Evolutionary conservation across 2,329 filamentous ascomycete genomes (phyloP), one percentile per base, ranked within the genome.

Genomic region (Colletotrichum zoysiae): DNA sequence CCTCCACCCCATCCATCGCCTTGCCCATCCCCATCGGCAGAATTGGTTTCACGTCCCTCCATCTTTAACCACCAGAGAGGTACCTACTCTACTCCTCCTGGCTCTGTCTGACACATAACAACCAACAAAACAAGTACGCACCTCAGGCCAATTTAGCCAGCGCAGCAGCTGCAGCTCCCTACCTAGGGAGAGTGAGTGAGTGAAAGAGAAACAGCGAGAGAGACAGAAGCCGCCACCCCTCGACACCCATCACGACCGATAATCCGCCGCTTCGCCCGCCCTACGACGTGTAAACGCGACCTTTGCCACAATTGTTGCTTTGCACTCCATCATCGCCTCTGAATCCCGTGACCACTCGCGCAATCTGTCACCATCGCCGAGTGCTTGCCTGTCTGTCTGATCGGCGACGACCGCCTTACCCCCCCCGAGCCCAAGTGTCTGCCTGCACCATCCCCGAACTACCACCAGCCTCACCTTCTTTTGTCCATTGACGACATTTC

Each of bases 231-330:
- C 48, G 65, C 65, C 48, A 58, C 65, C 55, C 55, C 55, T 64
- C 69, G 53, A 71, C 69, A n/a, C n/a, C n/a, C n/a, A 71, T 64
- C 65, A 69, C 69, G 51, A 69, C 65, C 65, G 53, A 71, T 59
- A 55, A 53, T 62, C 46, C 40, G 44, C 65, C 55, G 23, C 30
- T 30, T 30, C 30, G 30, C 46, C 53, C 30, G 30, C 46, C 53
- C 42, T 59, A 42, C 65, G n/a, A 55, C 69, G 46, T 57, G 46
- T 57, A 40, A 51, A 53, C 42, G 20, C 46, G 57, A 63, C 44
- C 59, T 55, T 55, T 30, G 40, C 18, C 50, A 44, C 46, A 55
- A 23, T 44, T 58, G 30, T 55, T 40, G 35, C 12, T 12, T 48
- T 33, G 9, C 60, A 20, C 53, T 46, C 38, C 42, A 69, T 69